Evolutionary conservation across 306 rosid genomes (phyloP), one percentile per base, ranked within the genome.

Genomic region (Corylus heterophylla): DNA sequence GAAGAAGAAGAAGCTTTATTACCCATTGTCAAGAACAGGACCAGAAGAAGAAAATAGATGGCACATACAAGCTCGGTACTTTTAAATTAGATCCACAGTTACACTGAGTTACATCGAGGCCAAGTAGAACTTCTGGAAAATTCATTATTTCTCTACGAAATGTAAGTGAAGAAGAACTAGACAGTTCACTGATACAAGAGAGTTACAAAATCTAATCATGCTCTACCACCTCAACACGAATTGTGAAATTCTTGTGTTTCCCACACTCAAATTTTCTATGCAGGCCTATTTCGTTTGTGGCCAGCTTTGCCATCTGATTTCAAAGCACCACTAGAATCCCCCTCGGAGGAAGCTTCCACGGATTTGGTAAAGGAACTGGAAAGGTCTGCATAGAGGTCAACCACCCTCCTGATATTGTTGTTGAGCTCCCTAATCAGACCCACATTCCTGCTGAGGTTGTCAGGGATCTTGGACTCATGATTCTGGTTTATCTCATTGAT

Each of bases 401-500:
- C 98, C 75, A 95, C 99, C 88, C 92, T 90, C 79, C 94, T 89
- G 56, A 95, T 91, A 69, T 95, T 95, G 91, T 88, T 91, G 90
- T 95, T 95, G 55, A 95, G 91, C 88, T 95, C 99, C 81, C 87
- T 85, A 72, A 95, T 95, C 66, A 95, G 86, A 37, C 93, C 94
- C 84, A 93, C 97, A 83, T 95, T 95, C 79, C 97, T 85, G 88
- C 85, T 91, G 16, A 95, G 88, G 73, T 95, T 93, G 88, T 95
- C 97, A 17, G 99, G 96, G 63, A 91, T 82, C 81, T 90, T 95
- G 27, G 99, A 95, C 81, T 95, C 99, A 3, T 95, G 99, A 80
- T 95, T 95, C 81, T 95, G 98, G 90, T 95, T 95, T 84, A 95
- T 95, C 90, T 95, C 94, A 61, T 87, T 95, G 85, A 95, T 95